Percentiles rank a stretch among this genome's conserved stretches.
Conservation (phyloP, 2,329 filamentous ascomycete genomes). For the Neonectria faginata region DNA sequence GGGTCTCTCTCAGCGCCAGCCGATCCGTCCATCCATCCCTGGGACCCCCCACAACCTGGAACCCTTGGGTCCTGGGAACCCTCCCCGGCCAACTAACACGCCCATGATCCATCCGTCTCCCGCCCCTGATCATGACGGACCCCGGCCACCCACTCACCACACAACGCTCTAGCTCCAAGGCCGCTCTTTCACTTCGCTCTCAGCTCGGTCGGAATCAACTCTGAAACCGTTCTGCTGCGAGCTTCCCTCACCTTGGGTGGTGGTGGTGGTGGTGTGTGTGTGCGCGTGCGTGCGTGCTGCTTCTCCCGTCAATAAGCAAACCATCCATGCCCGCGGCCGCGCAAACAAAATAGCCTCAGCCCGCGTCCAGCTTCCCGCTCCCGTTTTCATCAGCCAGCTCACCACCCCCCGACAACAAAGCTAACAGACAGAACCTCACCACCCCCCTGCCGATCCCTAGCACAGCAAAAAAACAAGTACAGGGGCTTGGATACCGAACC, state of each 20-base stretch:
- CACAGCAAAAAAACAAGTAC: constrained; percentile 35
- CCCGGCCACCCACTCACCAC: constrained; percentile 17
- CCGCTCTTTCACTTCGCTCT: constrained; percentile 6
- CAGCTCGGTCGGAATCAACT: constrained; percentile 18
- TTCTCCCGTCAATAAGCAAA: not conserved
- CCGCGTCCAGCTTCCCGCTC: constrained; percentile 21
- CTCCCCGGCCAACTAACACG: constrained; percentile 8
- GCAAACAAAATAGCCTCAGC: constrained; percentile 1
- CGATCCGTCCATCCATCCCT: constrained; percentile 25
- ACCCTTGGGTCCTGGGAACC: not conserved
- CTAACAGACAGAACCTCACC: constrained; percentile 16
- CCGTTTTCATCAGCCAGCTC: constrained; percentile 7
- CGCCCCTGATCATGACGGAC: constrained; percentile 15
- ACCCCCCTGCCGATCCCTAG: constrained; percentile 46
- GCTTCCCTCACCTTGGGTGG: not conserved
- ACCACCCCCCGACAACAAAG: constrained; percentile 23
- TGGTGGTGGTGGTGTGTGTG: not conserved
- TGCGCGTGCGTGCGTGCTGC: not conserved
- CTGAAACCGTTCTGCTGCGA: not conserved
- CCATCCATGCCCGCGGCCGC: not conserved
- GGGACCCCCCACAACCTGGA: constrained; percentile 41
- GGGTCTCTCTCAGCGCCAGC: constrained; percentile 33
- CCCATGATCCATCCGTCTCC: not conserved
- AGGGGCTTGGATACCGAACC: constrained; percentile 32
- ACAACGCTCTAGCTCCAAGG: not conserved